phyloP scores from a whole-genome alignment of 1,284 basidiomycete species.

The Neotropicomus parvogracilis region DNA sequence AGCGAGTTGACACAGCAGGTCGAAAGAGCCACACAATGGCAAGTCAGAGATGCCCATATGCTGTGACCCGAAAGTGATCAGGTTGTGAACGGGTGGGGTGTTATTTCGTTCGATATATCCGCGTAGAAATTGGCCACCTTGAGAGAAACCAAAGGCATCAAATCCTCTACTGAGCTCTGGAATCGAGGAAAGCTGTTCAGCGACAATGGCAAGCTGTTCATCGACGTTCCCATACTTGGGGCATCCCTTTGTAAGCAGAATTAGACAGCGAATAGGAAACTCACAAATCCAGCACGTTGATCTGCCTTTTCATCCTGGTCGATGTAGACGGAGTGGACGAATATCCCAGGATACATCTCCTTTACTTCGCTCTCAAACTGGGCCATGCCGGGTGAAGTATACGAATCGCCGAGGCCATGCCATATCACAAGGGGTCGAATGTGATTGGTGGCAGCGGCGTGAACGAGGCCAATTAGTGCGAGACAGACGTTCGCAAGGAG shows the following conservation, averaged over 20 bases:
- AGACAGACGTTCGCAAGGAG: conserved; percentile 11
- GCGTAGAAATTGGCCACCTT: conserved; percentile 91
- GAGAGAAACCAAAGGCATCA: conserved; percentile 90
- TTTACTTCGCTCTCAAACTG: conserved; percentile 67
- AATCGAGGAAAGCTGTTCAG: conserved; percentile 64
- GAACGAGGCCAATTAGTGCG: conserved; percentile 8
- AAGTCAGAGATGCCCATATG: conserved; percentile 85
- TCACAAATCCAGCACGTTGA: conserved; percentile 74
- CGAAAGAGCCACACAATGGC: conserved; percentile 66
- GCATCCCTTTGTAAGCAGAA: conserved; percentile 2
- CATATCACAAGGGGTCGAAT: conserved; percentile 82
- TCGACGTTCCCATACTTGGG: conserved; percentile 80
- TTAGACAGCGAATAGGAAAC: conserved; percentile 32
- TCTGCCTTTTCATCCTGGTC: conserved; percentile 68
- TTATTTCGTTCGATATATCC: conserved; percentile 88
- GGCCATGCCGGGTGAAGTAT: conserved; percentile 64
- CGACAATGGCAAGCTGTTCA: conserved; percentile 63
- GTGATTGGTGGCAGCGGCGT: conserved; percentile 14
- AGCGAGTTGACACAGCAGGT: conserved; percentile 76
- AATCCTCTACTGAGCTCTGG: conserved; percentile 75
- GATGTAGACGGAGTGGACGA: conserved; percentile 78
- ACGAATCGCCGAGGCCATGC: conserved; percentile 86
- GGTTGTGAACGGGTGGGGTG: conserved; percentile 71
- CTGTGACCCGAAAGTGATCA: conserved; percentile 86
- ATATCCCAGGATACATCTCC: conserved; percentile 78